Evolutionary conservation across 768 basidiomycete genomes (phyloP), one percentile per base, ranked within the genome.

Genomic region (Russula virescens): DNA sequence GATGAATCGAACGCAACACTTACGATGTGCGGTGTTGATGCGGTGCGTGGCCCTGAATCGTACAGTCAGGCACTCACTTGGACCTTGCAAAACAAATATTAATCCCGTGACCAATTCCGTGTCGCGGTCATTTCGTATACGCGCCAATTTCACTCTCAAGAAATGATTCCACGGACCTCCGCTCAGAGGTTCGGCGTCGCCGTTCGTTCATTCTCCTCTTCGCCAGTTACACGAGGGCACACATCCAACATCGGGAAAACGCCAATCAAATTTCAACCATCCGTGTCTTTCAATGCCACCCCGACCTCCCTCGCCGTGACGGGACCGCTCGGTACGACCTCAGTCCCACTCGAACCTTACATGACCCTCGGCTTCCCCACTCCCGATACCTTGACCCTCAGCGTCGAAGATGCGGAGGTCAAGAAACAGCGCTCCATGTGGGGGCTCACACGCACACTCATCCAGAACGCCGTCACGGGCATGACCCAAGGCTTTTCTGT

Each of bases 391-490:
- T 63, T 81, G 42, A 65, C 74, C 5, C 72, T 81, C 38, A 49
- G 71, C 26, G 77, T 83, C 21, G 81, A 88, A 66, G 79, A 93
- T 69, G 78, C 88, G 1, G 77, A 80, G 46, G 71, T 84, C 55
- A 89, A 91, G 72, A 76, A 83, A 56, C 95, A 98, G 74, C 84
- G 91, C 47, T 83, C 88, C 61, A 88, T 91, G 81, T 98, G 96
- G 95, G 96, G 96, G n/a, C 85, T 91, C 49, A 95, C 92, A 16
- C 85, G 95, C 57, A 89, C 94, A 0, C 80, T 94, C 67, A 90
- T 98, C 72, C 78, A 81, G 66, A 98, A 98, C 72, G 94, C 95
- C 18, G 83, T 99, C 65, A 80, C 77, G 16, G 96, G 96, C 47
- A 92, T 98, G 80, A 89, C 91, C 5, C 83, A 86, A 62, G 95